phyloP scores from a whole-genome alignment of 352 stramenopile species.

The Pythium vanterpoolii region DNA sequence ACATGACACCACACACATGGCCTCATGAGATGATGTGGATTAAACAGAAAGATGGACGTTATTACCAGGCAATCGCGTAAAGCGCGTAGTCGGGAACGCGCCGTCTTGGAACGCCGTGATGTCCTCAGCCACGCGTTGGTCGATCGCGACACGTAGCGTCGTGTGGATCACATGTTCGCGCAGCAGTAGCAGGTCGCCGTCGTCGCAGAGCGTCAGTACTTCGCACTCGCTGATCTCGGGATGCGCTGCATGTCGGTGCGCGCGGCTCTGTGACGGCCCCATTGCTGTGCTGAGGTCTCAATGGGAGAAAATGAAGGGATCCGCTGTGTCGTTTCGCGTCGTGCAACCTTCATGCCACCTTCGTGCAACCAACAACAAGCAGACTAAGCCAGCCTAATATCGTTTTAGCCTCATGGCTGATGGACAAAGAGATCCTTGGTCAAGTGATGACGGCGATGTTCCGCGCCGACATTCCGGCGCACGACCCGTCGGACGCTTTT shows the following conservation, averaged over 20 bases:
- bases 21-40: not conserved
- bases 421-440: not conserved
- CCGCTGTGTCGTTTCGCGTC: slow-evolving; percentile 3
- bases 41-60: too few relatives aligned
- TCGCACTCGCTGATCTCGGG: slow-evolving; percentile 27
- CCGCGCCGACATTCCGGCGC: not conserved
- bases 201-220: slow-evolving; percentile 47
- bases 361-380: not conserved
- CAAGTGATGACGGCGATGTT: not conserved
- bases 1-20: slow-evolving; percentile 16
- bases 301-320: too few relatives aligned
- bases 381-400: slow-evolving; percentile 3
- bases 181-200: slow-evolving; percentile 51
- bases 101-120: slow-evolving; percentile 46
- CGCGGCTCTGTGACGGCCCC: slow-evolving; percentile 1
- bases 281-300: not conserved
- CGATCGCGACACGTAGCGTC: slow-evolving; percentile 32
- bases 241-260: not conserved
- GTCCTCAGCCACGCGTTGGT: slow-evolving; percentile 40
- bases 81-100: slow-evolving; percentile 39
- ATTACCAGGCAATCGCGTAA: slow-evolving; percentile 43
- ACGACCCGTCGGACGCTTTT: not conserved
- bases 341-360: slow-evolving; percentile 12
- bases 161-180: slow-evolving; percentile 39
- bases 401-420: not conserved